A percentile compares a stretch with the other conserved stretches of the same genome.
Evolutionary conservation across 2,329 filamentous ascomycete species (phyloP).

Genomic region (Colletotrichum cuscutae): DNA sequence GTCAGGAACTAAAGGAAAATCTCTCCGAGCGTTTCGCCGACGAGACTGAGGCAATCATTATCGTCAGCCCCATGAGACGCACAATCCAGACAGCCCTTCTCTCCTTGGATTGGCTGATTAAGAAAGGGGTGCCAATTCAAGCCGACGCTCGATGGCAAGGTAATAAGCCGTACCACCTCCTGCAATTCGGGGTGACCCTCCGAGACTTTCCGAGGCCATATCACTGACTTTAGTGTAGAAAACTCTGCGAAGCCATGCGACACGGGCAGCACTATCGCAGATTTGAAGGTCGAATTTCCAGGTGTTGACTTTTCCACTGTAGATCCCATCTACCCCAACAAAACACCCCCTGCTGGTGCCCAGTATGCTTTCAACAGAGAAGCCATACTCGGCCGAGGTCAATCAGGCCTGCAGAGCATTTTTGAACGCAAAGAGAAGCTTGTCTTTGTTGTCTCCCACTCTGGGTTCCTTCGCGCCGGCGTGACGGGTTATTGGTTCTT

Average conservation of each 20-base stretch:
- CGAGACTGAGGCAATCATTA: constrained; percentile 55
- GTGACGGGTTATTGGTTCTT: constrained; percentile 66
- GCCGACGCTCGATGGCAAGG: constrained; percentile 74
- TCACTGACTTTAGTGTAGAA: constrained; percentile 57
- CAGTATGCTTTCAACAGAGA: constrained; percentile 63
- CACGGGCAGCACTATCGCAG: constrained; percentile 60
- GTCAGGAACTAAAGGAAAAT: constrained; percentile 53
- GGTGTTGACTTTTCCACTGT: constrained; percentile 65
- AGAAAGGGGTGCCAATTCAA: constrained; percentile 62
- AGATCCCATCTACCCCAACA: constrained; percentile 72
- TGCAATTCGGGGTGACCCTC: constrained; percentile 46
- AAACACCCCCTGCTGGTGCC: constrained; percentile 57
- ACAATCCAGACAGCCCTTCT: constrained; percentile 72
- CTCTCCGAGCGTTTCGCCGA: constrained; percentile 51
- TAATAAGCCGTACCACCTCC: constrained; percentile 41
- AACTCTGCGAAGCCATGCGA: constrained; percentile 70
- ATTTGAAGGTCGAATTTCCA: constrained; percentile 61
- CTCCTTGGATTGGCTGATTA: constrained; percentile 67
- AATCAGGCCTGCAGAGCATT: constrained; percentile 60
- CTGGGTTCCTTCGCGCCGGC: constrained; percentile 69
- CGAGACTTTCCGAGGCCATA: constrained; percentile 63
- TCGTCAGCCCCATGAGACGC: constrained; percentile 73
- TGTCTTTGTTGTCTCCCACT: constrained; percentile 73
- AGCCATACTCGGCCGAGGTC: constrained; percentile 66
- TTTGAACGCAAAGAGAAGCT: constrained; percentile 66